These are phyloP conservation scores for Kwoniella newhampshirensis DNA, from an alignment of 768 basidiomycete genomes.

Conservation along the genomic window DNA sequence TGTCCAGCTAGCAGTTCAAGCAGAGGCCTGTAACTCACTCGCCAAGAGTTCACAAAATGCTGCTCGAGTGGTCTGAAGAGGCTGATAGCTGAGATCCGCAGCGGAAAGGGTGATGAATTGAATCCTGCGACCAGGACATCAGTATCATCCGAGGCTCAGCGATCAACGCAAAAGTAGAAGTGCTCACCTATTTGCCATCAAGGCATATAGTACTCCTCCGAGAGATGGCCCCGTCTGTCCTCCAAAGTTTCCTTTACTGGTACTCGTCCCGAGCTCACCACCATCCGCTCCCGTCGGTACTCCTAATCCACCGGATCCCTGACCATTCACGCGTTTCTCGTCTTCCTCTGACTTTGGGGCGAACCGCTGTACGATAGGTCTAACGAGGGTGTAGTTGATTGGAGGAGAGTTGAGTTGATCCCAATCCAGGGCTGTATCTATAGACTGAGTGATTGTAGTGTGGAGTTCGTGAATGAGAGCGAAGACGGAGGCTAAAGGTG, in stretches of 20 bases:
- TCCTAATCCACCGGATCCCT: conserved; percentile 1
- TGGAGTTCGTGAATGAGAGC: conserved; percentile 46
- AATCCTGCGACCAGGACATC: conserved; percentile 31
- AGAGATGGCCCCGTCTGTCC: conserved; percentile 12
- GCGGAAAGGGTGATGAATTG: conserved; percentile 73
- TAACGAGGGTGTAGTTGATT: conserved; percentile 48
- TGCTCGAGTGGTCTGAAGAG: conserved; percentile 68
- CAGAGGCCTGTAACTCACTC: conserved; percentile 46
- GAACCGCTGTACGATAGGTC: conserved; percentile 44
- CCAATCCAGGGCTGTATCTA: conserved; percentile 50
- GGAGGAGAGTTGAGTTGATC: conserved; percentile 51
- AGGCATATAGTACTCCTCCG: conserved; percentile 43
- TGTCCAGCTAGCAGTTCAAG: background rate
- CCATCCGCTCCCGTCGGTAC: conserved; percentile 11
- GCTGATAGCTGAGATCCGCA: conserved; percentile 71
- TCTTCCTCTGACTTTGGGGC: conserved; percentile 10
- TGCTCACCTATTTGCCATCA: conserved; percentile 51
- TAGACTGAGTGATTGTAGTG: conserved; percentile 31
- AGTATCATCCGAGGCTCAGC: too few species aligned
- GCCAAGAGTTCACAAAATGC: conserved; percentile 84
- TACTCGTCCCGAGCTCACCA: conserved; percentile 17
- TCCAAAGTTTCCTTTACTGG: background rate
- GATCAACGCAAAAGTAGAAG: too few species aligned
- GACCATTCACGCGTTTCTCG: background rate
- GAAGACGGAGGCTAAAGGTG: conserved; percentile 24